A percentile compares a stretch with the other conserved stretches of the same genome.
These are phyloP conservation scores for Dryas alaskensis DNA, from an alignment of 306 rosid species.

Conservation along the genomic window DNA sequence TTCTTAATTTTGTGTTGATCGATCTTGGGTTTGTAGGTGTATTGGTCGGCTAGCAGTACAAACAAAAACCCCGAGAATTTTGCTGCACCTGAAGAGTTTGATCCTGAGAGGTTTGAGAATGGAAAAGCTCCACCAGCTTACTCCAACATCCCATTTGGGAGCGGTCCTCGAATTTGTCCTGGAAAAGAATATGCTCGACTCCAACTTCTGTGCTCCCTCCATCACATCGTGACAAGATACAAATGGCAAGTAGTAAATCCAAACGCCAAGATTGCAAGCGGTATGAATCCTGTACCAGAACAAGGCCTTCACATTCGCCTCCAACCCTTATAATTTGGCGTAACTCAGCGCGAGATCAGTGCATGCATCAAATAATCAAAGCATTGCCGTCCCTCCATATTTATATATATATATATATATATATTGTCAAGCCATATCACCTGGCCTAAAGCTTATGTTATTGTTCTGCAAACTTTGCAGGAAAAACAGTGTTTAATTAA, in stretches of 20 bases:
- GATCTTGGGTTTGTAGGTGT: conserved; percentile 26
- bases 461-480: too few species aligned
- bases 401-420: too few species aligned
- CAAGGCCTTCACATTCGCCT: conserved; percentile 47
- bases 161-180: conserved; percentile 59
- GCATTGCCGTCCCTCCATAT: too few species aligned
- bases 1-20: neutral
- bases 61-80: conserved; percentile 42
- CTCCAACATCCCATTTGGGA: conserved; percentile 49
- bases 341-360: too few species aligned
- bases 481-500: too few species aligned
- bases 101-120: conserved; percentile 51
- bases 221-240: conserved; percentile 42
- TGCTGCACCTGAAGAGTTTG: conserved; percentile 41
- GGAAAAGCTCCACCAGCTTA: conserved; percentile 39
- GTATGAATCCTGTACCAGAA: conserved; percentile 38
- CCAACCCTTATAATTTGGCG: conserved; percentile 15
- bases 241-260: conserved; percentile 47
- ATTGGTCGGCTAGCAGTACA: conserved; percentile 42
- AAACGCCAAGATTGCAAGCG: conserved; percentile 39
- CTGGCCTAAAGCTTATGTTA: too few species aligned
- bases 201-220: conserved; percentile 46
- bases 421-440: too few species aligned
- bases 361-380: too few species aligned
- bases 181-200: conserved; percentile 56